Evolutionary conservation across 192 early-diverging fungal genomes (phyloP).

Genomic region (Chytriomyces sp.): DNA sequence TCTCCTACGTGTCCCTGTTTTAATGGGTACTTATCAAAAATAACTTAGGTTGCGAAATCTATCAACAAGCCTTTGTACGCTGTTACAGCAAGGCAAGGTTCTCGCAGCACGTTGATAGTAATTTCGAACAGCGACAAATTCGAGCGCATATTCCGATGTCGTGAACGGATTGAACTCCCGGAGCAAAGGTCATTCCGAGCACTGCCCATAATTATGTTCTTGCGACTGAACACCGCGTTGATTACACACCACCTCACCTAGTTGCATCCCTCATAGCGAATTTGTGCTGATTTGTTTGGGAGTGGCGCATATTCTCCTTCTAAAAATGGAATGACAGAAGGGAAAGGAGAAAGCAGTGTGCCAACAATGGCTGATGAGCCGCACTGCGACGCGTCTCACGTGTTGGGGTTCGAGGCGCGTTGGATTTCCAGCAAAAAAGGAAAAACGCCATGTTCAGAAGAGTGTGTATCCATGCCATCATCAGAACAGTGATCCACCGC

Average conservation of each 20-base stretch:
- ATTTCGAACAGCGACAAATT: constrained; percentile 98
- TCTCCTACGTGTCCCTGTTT: too few species aligned
- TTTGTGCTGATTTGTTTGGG: constrained; percentile 82
- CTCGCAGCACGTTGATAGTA: too few species aligned
- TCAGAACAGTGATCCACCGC: not conserved
- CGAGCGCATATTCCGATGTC: constrained; percentile 90
- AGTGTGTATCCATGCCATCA: not conserved
- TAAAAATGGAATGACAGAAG: not conserved
- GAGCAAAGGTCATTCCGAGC: too few species aligned
- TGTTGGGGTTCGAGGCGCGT: too few species aligned
- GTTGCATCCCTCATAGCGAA: constrained; percentile 86
- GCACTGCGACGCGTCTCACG: too few species aligned
- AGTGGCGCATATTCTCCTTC: constrained; percentile 46
- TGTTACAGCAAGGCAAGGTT: constrained; percentile 86
- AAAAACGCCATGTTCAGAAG: not conserved
- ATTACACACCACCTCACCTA: constrained; percentile 88
- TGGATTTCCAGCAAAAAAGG: constrained; percentile 1
- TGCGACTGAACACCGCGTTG: constrained; percentile 51
- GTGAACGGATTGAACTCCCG: too few species aligned
- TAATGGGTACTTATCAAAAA: constrained; percentile 94
- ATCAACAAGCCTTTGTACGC: constrained; percentile 92
- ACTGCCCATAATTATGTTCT: constrained; percentile 53
- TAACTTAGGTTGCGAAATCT: constrained; percentile 94
- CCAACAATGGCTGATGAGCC: not conserved
- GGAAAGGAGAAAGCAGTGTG: not conserved